Evolutionary conservation across 345 rosid genomes (phyloP), one percentile per base, ranked within the genome.

Genomic region (Citrus inodora): DNA sequence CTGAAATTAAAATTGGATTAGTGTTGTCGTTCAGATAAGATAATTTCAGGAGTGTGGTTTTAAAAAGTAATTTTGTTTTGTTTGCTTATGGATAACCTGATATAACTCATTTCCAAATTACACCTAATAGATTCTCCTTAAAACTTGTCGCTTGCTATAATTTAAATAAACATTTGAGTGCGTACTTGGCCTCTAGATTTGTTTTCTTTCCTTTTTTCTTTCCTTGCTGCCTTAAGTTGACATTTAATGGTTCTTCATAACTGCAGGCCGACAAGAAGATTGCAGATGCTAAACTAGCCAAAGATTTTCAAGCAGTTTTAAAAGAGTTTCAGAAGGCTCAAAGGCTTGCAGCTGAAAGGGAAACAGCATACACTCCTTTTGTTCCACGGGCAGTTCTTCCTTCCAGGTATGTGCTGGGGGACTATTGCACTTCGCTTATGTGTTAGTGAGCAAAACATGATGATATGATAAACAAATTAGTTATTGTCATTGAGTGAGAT

Each of bases 311-410:
- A 87, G 87, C 92, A 30, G 98, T 96, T 80, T 80, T 96, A 86
- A 92, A 87, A 83, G 99, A 96, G 88, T 96, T 94, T 86, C 99
- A 92, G 87, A 96, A 96, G 87, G 98, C 98, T 70, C 98, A 96
- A 69, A 90, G 95, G 87, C 92, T 96, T n/a, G 93, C 99, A 27
- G 97, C 98, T 59, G 98, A 92, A 87, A 90, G 98, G 79, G 99
- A 97, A 92, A 97, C 92, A 2, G 91, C 97, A 1, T 95, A 92
- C 73, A 79, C 97, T 77, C 93, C 98, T 25, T 90, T 89, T 60
- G 88, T 86, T 88, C 91, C 94, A 73, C 93, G 92, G 85, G 83
- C 83, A 51, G 82, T 27, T 75, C 84, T 86, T 86, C 89, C 92
- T 76, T 90, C 95, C 33, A 90, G 97, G 98, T 95, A 84, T 78